Base-by-base conservation (phyloP, 1,284 basidiomycete genomes). In the Exobasidium cylindrosporum region DNA sequence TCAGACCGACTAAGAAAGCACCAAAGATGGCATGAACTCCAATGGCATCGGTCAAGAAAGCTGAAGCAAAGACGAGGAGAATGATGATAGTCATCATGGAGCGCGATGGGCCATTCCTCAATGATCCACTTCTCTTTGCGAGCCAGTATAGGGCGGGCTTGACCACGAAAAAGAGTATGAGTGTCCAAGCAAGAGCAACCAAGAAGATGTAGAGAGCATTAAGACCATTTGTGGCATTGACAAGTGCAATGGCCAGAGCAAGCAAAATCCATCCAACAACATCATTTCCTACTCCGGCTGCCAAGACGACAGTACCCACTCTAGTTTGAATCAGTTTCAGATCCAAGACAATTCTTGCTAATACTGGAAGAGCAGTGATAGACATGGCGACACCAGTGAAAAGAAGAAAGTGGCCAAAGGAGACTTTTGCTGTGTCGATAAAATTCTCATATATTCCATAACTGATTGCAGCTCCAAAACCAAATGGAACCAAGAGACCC, bases 311-410 rank as follows among this genome's bases (percentile, higher is more conserved):
- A 60, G 95, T 88, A 7, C 95, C 96, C 47, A 98, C 93, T 0
- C 88, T 90, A 5, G 92, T 96, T 66, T 95, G 90, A 60, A 97
- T 85, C 1, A 99, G 84, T 81, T 85, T 83, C 46, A 83, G 83
- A 60, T 84, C 83, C 54, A 70, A 68, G 29, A 77, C 60, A 58
- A 77, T 77, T 54, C 95, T 88, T 79, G 94, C 97, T 3, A 97
- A 85, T 3, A 98, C 94, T 0, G 85, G 82, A 57, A 83, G 82
- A 0, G 93, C 93, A 0, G 93, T 97, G 80, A 97, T 97, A 1
- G 89, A 88, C 82, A 88, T 92, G 0, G 92, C 88, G 17, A 95
- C 91, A 54, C 92, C 91, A 45, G 91, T 87, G 81, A 97, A 97
- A 46, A 98, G 87, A 84, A 97, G 86, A 81, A 97, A 97, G 77